Conservation (phyloP, 352 stramenopile genomes). For the Aphanomyces astaci region DNA sequence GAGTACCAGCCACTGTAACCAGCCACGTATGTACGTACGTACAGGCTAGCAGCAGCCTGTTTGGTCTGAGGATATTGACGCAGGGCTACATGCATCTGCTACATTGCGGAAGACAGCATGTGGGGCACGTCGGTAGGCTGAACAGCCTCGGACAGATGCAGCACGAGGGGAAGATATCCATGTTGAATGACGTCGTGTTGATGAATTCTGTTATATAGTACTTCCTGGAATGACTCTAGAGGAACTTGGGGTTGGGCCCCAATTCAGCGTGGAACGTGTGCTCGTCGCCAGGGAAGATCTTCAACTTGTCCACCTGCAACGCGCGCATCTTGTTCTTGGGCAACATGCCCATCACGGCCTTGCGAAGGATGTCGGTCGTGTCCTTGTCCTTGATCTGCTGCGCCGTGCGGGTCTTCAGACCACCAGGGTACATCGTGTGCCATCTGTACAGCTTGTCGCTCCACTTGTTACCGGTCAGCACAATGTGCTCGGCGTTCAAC, state of each 20-base stretch:
- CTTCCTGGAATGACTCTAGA: constrained; percentile 45
- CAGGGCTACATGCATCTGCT: too few species aligned
- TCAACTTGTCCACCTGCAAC: constrained; percentile 92
- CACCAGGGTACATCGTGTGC: constrained; percentile 97
- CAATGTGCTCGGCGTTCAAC: constrained; percentile 93
- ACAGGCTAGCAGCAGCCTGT: too few species aligned
- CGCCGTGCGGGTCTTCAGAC: constrained; percentile 93
- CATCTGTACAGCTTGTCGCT: constrained; percentile 96
- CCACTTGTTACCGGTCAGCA: constrained; percentile 96
- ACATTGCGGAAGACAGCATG: too few species aligned
- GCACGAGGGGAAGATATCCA: background rate
- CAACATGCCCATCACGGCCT: constrained; percentile 97
- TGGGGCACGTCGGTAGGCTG: too few species aligned
- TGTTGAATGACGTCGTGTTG: background rate
- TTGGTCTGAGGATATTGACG: too few species aligned
- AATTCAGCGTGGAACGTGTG: constrained; percentile 91
- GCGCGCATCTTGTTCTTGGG: constrained; percentile 95
- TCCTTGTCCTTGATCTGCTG: constrained; percentile 92
- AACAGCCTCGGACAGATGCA: too few species aligned
- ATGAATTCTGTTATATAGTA: background rate
- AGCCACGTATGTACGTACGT: too few species aligned
- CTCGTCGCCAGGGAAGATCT: constrained; percentile 91
- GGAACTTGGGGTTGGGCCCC: constrained; percentile 70
- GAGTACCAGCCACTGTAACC: too few species aligned
- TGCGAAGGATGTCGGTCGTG: constrained; percentile 92